Percentiles rank a stretch among this genome's conserved stretches.
phyloP scores from a whole-genome alignment of 1,139 yeast genomes.

The Pichia terricola region DNA sequence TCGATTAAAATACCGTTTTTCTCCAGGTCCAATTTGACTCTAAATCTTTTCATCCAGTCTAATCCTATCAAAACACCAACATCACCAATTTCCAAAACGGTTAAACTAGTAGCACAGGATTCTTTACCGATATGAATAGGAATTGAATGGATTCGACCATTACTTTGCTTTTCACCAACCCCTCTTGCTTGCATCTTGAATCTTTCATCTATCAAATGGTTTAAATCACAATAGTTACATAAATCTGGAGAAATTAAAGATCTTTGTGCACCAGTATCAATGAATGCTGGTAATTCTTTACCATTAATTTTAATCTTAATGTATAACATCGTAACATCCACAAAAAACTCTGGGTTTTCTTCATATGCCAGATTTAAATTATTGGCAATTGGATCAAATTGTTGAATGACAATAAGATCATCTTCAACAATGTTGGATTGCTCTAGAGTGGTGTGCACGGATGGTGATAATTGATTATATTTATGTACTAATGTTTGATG shows the following conservation, averaged over 20 bases:
- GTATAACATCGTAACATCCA: conserved; percentile 72
- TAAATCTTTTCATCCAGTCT: conserved; percentile 82
- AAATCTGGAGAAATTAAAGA: conserved; percentile 73
- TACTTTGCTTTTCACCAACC: conserved; percentile 72
- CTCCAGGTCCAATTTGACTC: conserved; percentile 69
- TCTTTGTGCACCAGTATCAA: conserved; percentile 92
- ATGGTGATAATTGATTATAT: conserved; percentile 5
- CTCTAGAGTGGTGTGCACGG: conserved; percentile 6
- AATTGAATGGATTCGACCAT: conserved; percentile 84
- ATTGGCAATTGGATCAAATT: conserved; percentile 9
- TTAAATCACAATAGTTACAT: conserved; percentile 64
- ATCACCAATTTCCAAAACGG: conserved; percentile 61
- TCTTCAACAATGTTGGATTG: conserved; percentile 5
- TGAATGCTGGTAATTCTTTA: conserved; percentile 77
- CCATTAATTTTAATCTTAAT: conserved; percentile 73
- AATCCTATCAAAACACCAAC: conserved; percentile 55
- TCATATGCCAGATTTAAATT: conserved; percentile 70
- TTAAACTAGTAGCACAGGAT: conserved; percentile 69
- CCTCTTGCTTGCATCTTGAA: conserved; percentile 82
- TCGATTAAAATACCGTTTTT: conserved; percentile 65
- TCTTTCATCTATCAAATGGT: conserved; percentile 70
- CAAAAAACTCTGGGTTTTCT: conserved; percentile 82
- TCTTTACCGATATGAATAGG: conserved; percentile 69
- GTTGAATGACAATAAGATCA: conserved; percentile 6
- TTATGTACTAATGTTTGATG: conserved; percentile 9